Percentiles rank a stretch among this genome's conserved stretches.
Conservation (phyloP, 257 asterid species). For the Verbascum thapsus region DNA sequence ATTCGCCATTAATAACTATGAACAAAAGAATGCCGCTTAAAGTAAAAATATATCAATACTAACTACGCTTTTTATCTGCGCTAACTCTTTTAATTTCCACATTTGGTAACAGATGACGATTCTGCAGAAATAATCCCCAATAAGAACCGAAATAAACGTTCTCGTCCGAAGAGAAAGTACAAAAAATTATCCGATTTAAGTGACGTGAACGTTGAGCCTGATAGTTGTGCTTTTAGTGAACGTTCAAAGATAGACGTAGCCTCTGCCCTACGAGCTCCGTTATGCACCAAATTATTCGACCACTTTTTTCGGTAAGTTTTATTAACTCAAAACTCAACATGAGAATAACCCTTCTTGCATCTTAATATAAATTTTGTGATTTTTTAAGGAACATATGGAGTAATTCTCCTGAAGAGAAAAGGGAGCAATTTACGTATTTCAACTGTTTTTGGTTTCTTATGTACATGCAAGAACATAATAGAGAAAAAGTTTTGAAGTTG, state of each 20-base stretch:
- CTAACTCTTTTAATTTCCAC: conserved; percentile 5
- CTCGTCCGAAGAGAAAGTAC: conserved; percentile 1
- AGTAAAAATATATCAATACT: too few relatives aligned
- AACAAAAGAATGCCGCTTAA: too few relatives aligned
- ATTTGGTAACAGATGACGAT: conserved; percentile 5
- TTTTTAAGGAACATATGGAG: conserved; percentile 53
- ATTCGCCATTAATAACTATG: too few relatives aligned
- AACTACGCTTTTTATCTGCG: too few relatives aligned
- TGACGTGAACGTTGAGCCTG: not conserved
- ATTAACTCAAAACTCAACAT: not conserved
- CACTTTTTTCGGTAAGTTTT: conserved; percentile 26
- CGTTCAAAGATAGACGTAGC: too few relatives aligned
- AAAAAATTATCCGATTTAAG: not conserved
- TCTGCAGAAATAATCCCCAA: too few relatives aligned
- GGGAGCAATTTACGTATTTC: conserved; percentile 32
- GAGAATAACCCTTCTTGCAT: too few relatives aligned
- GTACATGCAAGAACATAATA: conserved; percentile 24
- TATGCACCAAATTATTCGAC: not conserved
- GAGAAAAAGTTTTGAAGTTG: conserved; percentile 52
- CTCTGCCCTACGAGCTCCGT: conserved; percentile 20
- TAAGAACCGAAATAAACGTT: too few relatives aligned
- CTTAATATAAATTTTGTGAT: not conserved
- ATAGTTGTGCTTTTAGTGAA: too few relatives aligned
- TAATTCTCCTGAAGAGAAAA: conserved; percentile 43
- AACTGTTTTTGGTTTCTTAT: conserved; percentile 40